Percentiles rank a stretch among this genome's conserved stretches.
phyloP scores from a whole-genome alignment of 352 stramenopile species.

The Phytophthora pinifolia region DNA sequence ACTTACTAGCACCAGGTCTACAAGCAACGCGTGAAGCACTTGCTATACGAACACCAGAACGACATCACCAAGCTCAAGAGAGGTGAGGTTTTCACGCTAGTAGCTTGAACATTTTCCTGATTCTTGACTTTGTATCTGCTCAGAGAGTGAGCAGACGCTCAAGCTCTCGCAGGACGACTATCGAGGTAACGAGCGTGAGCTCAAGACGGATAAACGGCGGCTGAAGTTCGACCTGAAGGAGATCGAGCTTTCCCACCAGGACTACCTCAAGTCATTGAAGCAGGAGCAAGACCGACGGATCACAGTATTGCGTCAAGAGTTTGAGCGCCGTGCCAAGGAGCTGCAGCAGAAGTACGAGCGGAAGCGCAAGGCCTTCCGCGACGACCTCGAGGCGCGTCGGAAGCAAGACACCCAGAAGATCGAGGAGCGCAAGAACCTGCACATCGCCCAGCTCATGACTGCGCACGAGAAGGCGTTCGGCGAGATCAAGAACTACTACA shows the following conservation, averaged over 20 bases:
- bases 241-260: constrained; percentile 90
- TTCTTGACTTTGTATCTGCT: background rate
- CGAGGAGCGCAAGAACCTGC: constrained; percentile 92
- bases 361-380: constrained; percentile 78
- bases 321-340: constrained; percentile 90
- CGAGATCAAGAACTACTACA: constrained; percentile 98
- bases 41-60: constrained; percentile 95
- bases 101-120: background rate
- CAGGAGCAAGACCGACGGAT: constrained; percentile 93
- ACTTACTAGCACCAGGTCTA: constrained; percentile 67
- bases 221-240: constrained; percentile 93
- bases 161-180: constrained; percentile 93
- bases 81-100: constrained; percentile 22
- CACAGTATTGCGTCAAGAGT: constrained; percentile 90
- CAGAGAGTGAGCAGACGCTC: constrained; percentile 85
- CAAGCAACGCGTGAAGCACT: constrained; percentile 96
- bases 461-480: constrained; percentile 93
- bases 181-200: constrained; percentile 76
- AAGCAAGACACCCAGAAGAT: constrained; percentile 89
- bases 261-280: constrained; percentile 92
- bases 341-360: constrained; percentile 89
- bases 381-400: constrained; percentile 77
- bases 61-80: constrained; percentile 91
- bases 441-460: constrained; percentile 93
- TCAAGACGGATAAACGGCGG: constrained; percentile 88